Base-by-base conservation (phyloP, 495 filamentous ascomycete species). In the Poronia punctata region DNA sequence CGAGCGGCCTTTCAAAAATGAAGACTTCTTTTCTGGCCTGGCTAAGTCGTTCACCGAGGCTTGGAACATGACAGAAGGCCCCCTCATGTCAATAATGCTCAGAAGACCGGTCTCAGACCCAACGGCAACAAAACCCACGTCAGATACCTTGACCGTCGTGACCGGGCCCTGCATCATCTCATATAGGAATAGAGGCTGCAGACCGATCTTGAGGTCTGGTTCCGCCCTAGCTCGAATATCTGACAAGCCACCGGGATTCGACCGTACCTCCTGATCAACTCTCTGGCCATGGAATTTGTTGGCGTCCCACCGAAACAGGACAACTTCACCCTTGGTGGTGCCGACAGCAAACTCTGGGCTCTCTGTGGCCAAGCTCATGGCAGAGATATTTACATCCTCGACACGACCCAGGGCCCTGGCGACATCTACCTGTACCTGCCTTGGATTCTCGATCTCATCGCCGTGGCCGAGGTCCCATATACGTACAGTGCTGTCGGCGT, bases 401-500 rank as follows among this genome's bases (percentile, higher is more conserved):
- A 74, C 78, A 18, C 88, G 74, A 25, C 82, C 81, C 5, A 97
- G 68, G n/a, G 89, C 88, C 44, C 87, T 75, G 8, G 80, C 77
- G 18, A 95, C 61, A 58, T 98, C 90, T 2, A 93, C 77, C 64
- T 97, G 88, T 30, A 96, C 66, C 23, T 86, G 73, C 9, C 69
- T 69, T 18, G 76, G 69, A 53, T 97, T 97, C 62, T 97, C 92
- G 39, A 98, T 80, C 54, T 96, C 88, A 56, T 97, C 92, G 5
- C 75, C 83, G 49, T 90, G 79, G 0, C 93, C 93, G 19, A 80
- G 73, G 59, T 98, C 92, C 88, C 88, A 98, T 8, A 96, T 64
- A 5, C 87, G 71, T 7, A 97, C 63, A 1, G 82, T 92, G 25
- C 89, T 86, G 62, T 97, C 92, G 4, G 78, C 85, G 58, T 97